Evolutionary conservation across 208 protist species (phyloP).

Genomic region (Leishmania arabica): DNA sequence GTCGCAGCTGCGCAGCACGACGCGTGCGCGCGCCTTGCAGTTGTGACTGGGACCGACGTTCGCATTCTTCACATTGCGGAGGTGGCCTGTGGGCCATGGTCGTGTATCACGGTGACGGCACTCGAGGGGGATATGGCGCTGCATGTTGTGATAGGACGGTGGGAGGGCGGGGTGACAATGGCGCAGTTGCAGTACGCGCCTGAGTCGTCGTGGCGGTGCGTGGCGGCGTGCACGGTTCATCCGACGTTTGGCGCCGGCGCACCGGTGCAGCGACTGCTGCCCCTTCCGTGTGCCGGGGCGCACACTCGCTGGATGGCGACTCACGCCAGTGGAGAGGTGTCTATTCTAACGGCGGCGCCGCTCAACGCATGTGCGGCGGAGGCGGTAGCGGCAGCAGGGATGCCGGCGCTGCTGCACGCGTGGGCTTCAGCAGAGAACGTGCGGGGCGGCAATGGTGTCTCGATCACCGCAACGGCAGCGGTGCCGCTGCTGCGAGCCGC

Average conservation of each 20-base stretch:
- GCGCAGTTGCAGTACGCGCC: not conserved
- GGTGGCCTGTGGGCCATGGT: not conserved
- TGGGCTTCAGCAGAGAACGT: not conserved
- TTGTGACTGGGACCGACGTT: constrained; percentile 1
- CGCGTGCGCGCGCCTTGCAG: constrained; percentile 1
- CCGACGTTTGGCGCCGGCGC: constrained; percentile 8
- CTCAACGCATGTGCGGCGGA: not conserved
- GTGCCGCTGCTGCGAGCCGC: constrained; percentile 10
- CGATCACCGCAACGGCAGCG: not conserved
- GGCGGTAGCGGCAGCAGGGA: not conserved
- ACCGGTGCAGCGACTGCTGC: constrained; percentile 21
- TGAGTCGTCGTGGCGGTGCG: constrained; percentile 12
- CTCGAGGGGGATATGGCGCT: not conserved
- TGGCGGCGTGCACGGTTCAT: constrained; percentile 9
- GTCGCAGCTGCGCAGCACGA: constrained; percentile 4
- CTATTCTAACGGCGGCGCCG: constrained; percentile 19
- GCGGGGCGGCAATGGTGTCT: not conserved
- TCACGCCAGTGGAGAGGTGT: constrained; percentile 31
- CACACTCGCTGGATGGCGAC: constrained; percentile 27
- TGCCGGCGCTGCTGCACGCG: not conserved
- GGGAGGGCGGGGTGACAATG: constrained; percentile 27
- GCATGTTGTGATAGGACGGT: constrained; percentile 27
- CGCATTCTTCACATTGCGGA: not conserved
- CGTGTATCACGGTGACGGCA: not conserved
- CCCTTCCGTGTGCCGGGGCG: constrained; percentile 16